phyloP scores from a whole-genome alignment of 2,329 filamentous ascomycete genomes.

The Hymenoscyphus fraxineus region DNA sequence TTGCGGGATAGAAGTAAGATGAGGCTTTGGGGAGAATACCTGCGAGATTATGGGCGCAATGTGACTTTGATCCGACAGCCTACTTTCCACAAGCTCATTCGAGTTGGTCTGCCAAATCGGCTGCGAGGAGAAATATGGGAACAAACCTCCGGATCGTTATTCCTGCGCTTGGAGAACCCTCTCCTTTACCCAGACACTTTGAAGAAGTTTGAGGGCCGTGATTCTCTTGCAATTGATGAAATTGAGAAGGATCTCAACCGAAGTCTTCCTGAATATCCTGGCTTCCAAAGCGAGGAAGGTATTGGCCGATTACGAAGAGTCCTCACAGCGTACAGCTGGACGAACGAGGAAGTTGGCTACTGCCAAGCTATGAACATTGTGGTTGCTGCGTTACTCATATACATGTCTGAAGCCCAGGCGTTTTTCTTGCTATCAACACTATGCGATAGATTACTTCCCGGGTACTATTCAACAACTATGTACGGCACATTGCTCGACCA shows the following conservation, averaged over 20 bases:
- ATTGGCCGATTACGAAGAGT: conserved; percentile 87
- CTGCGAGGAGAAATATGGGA: conserved; percentile 96
- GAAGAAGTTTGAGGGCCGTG: conserved; percentile 74
- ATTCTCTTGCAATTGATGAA: conserved; percentile 95
- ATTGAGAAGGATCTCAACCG: conserved; percentile 98
- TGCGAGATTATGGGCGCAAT: conserved; percentile 92
- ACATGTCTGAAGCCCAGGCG: conserved; percentile 93
- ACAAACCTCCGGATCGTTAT: conserved; percentile 85
- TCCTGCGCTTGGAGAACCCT: conserved; percentile 80
- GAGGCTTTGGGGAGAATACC: conserved; percentile 93
- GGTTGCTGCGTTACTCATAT: conserved; percentile 94
- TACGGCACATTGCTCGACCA: conserved; percentile 96
- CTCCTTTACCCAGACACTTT: conserved; percentile 81
- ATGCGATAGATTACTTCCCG: conserved; percentile 88
- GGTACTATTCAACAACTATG: conserved; percentile 99
- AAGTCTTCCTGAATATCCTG: conserved; percentile 93
- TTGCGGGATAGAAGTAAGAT: conserved; percentile 94
- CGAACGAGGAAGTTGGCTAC: conserved; percentile 91
- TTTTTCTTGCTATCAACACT: conserved; percentile 90
- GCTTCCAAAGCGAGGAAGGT: conserved; percentile 93
- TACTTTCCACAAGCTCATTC: conserved; percentile 95
- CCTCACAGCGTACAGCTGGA: conserved; percentile 96
- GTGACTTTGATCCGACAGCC: conserved; percentile 89
- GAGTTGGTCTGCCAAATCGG: conserved; percentile 90
- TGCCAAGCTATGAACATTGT: conserved; percentile 99